Conservation (phyloP, 2,329 filamentous ascomycete species). For the Fusarium xyrophilum region DNA sequence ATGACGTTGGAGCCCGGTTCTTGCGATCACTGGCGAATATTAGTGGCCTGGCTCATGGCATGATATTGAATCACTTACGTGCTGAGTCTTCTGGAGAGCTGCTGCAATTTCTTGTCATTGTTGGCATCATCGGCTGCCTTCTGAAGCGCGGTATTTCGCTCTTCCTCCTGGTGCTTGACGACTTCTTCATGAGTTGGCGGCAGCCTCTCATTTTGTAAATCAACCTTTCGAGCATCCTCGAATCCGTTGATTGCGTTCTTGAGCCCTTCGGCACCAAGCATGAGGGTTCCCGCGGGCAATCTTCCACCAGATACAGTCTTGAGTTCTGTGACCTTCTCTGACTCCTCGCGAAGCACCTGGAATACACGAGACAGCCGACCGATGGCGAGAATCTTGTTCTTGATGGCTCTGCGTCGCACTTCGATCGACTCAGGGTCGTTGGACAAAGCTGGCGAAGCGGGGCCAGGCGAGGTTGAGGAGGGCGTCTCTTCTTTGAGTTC, state of each 20-base stretch:
- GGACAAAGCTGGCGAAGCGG: slow-evolving; percentile 71
- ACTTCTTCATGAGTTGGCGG: slow-evolving; percentile 95
- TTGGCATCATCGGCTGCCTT: slow-evolving; percentile 88
- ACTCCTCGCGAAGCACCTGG: slow-evolving; percentile 97
- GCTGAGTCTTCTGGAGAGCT: slow-evolving; percentile 89
- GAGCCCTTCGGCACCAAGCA: slow-evolving; percentile 97
- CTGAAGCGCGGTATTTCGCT: slow-evolving; percentile 81
- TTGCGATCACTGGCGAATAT: slow-evolving; percentile 40
- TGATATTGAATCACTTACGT: slow-evolving; percentile 65
- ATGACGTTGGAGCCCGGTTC: slow-evolving; percentile 39
- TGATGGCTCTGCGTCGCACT: slow-evolving; percentile 94
- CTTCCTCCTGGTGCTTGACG: slow-evolving; percentile 79
- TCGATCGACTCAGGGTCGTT: slow-evolving; percentile 86
- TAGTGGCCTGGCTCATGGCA: background rate
- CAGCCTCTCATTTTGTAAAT: slow-evolving; percentile 93
- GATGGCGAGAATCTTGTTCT: slow-evolving; percentile 99
- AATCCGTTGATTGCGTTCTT: slow-evolving; percentile 98
- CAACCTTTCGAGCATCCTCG: slow-evolving; percentile 95
- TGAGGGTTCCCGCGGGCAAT: slow-evolving; percentile 91
- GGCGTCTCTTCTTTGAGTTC: slow-evolving; percentile 88
- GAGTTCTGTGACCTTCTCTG: slow-evolving; percentile 93
- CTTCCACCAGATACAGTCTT: slow-evolving; percentile 95
- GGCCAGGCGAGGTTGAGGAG: slow-evolving; percentile 71
- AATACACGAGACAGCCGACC: slow-evolving; percentile 96
- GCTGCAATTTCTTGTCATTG: slow-evolving; percentile 86